Conservation (phyloP, 2,329 filamentous ascomycete genomes). For the Pseudogymnoascus sp. region DNA sequence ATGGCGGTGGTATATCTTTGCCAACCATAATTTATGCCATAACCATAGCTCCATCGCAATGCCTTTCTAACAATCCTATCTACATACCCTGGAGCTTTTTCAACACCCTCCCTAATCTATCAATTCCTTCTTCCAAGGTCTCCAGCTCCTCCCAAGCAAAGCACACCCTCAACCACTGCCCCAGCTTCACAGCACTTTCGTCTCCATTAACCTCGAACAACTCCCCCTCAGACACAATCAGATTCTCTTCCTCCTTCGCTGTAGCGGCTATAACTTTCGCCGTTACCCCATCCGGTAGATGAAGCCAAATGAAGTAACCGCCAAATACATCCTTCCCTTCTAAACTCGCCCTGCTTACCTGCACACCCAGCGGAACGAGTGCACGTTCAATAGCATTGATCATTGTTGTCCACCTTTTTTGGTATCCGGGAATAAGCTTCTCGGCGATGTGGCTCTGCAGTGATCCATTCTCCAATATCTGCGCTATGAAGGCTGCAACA, state of each 20-base stretch:
- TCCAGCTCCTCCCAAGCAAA: slow-evolving; percentile 51
- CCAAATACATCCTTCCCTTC: slow-evolving; percentile 29
- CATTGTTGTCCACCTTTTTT: slow-evolving; percentile 23
- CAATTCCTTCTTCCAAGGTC: slow-evolving; percentile 46
- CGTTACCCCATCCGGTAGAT: slow-evolving; percentile 40
- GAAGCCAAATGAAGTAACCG: slow-evolving; percentile 60
- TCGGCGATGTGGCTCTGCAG: slow-evolving; percentile 46
- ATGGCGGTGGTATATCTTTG: not conserved
- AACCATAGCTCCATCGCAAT: not conserved
- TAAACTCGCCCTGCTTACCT: slow-evolving; percentile 11
- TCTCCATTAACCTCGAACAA: slow-evolving; percentile 42
- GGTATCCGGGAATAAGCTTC: slow-evolving; percentile 48
- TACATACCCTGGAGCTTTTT: slow-evolving; percentile 5
- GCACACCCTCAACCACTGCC: slow-evolving; percentile 42
- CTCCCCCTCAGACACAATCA: slow-evolving; percentile 47
- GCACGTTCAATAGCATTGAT: slow-evolving; percentile 17
- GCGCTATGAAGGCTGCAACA: slow-evolving; percentile 30
- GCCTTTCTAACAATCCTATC: not conserved
- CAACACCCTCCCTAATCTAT: slow-evolving; percentile 33
- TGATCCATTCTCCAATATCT: slow-evolving; percentile 43
- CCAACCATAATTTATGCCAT: not conserved
- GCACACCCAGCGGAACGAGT: slow-evolving; percentile 20
- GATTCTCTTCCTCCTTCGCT: slow-evolving; percentile 37
- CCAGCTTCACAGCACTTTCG: slow-evolving; percentile 24
- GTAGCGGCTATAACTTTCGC: slow-evolving; percentile 33